Evolutionary conservation across 1,139 yeast species (phyloP).

Genomic region (Insectozyma bohioensis): DNA sequence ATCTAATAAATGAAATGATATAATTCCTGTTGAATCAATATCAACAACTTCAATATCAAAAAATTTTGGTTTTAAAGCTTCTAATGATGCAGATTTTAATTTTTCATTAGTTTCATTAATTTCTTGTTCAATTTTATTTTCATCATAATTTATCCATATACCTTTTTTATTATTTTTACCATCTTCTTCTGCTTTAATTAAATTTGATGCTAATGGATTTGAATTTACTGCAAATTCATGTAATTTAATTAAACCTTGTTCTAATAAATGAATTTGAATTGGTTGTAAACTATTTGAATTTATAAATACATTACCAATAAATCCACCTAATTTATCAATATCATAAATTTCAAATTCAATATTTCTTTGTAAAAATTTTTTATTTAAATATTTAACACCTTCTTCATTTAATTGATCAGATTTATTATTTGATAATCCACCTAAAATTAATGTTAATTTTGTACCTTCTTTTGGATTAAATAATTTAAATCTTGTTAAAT

Average conservation of each 20-base stretch:
- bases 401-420: slow-evolving; percentile 45
- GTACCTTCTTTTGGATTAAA: slow-evolving; percentile 71
- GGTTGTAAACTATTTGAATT: slow-evolving; percentile 52
- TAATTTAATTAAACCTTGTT: slow-evolving; percentile 62
- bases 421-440: slow-evolving; percentile 64
- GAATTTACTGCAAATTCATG: slow-evolving; percentile 67
- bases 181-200: slow-evolving; percentile 59
- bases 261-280: slow-evolving; percentile 59
- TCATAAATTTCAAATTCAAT: slow-evolving; percentile 68
- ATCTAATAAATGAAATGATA: slow-evolving; percentile 53
- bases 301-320: slow-evolving; percentile 68
- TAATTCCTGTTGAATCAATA: slow-evolving; percentile 44
- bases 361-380: slow-evolving; percentile 66
- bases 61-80: slow-evolving; percentile 45
- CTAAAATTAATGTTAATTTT: slow-evolving; percentile 68
- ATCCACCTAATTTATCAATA: slow-evolving; percentile 78
- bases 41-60: slow-evolving; percentile 64
- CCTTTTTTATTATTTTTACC: slow-evolving; percentile 62
- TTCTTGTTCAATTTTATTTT: slow-evolving; percentile 26
- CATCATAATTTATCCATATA: slow-evolving; percentile 62
- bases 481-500: slow-evolving; percentile 67
- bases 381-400: slow-evolving; percentile 56
- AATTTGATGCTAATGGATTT: slow-evolving; percentile 53
- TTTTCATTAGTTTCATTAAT: slow-evolving; percentile 23
- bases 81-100: slow-evolving; percentile 18